Evolutionary conservation across 768 basidiomycete species (phyloP), one percentile per base, ranked within the genome.

Genomic region (Boletellus emodensis): DNA sequence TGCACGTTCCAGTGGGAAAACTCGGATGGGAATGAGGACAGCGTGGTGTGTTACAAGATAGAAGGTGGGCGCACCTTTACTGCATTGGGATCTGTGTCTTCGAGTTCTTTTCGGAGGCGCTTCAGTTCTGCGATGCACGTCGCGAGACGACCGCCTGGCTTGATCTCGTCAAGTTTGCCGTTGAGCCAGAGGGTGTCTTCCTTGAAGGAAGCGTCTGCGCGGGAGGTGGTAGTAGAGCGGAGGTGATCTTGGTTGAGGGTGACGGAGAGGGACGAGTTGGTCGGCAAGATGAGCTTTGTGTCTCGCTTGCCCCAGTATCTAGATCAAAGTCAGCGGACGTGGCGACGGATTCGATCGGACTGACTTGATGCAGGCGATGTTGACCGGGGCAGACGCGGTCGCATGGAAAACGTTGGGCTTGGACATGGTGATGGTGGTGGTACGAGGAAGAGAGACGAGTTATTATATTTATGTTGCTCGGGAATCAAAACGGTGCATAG

Each of bases 251-350:
- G 96, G 62, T 87, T 87, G 55, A 99, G 86, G 3, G 96, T 98
- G 42, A 98, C 90, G 7, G 94, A 97, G n/a, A 99, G 82, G 10
- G 95, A 98, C 1, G 93, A 92, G 72, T 99, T 99, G 56, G 94
- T 97, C 39, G 96, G 96, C 50, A 99, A 76, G 66, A 97, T 97
- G 56, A 98, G 83, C 60, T 85, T 81, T 4, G 92, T 94, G 71
- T 97, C 89, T 54, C 96, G 89, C 72, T 99, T 99, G 56, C 96
- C 96, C 96, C 96, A 99, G 78, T 98, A 98, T 68, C 90, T 94
- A 64, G 41, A 52, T 48, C n/a, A 15, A 37, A 38, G 34, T 55
- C 38, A 56, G 48, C 54, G 30, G 30, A 39, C 9, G 34, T 44
- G 8, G 20, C 22, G 48, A 48, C 28, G 8, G 35, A 44, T 18